Evolutionary conservation across 2,329 filamentous ascomycete genomes (phyloP).

Genomic region (Phaeosphaeriaceae sp.): DNA sequence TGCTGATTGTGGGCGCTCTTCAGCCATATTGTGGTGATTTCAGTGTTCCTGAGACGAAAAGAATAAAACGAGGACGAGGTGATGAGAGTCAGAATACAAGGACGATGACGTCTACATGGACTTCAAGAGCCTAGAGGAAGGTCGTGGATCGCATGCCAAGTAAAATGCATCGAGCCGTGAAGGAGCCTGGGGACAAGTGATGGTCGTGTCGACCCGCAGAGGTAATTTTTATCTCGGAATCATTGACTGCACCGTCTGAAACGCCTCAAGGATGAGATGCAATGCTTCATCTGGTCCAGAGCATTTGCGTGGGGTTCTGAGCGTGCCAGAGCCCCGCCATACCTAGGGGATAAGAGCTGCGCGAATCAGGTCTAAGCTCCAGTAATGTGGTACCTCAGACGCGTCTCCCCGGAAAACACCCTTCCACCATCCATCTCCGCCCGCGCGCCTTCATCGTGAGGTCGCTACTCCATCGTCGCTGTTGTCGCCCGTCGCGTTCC

Average conservation of each 20-base stretch:
- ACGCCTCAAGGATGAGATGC: not conserved
- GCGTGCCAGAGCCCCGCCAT: slow-evolving; percentile 26
- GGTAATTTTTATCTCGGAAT: not conserved
- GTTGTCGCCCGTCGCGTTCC: slow-evolving; percentile 28
- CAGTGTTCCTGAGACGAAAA: not conserved
- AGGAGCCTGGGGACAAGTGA: not conserved
- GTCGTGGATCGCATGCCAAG: slow-evolving; percentile 15
- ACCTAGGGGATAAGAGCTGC: slow-evolving; percentile 13
- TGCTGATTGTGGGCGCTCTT: not conserved
- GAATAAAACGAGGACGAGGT: slow-evolving; percentile 26
- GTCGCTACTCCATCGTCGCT: slow-evolving; percentile 38
- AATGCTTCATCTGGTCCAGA: slow-evolving; percentile 4
- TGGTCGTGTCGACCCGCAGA: not conserved
- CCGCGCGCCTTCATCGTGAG: slow-evolving; percentile 33
- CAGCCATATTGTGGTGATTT: not conserved
- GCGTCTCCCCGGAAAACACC: slow-evolving; percentile 36
- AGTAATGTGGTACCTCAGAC: slow-evolving; percentile 15
- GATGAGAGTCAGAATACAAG: slow-evolving; percentile 2
- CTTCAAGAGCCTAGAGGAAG: slow-evolving; percentile 3
- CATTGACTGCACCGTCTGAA: not conserved
- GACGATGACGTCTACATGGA: slow-evolving; percentile 21
- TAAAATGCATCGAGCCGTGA: slow-evolving; percentile 15
- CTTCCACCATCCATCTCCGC: slow-evolving; percentile 27
- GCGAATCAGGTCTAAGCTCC: slow-evolving; percentile 32
- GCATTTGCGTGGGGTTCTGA: slow-evolving; percentile 22